phyloP scores from a whole-genome alignment of 352 stramenopile species.

The Pythium rishiriense region DNA sequence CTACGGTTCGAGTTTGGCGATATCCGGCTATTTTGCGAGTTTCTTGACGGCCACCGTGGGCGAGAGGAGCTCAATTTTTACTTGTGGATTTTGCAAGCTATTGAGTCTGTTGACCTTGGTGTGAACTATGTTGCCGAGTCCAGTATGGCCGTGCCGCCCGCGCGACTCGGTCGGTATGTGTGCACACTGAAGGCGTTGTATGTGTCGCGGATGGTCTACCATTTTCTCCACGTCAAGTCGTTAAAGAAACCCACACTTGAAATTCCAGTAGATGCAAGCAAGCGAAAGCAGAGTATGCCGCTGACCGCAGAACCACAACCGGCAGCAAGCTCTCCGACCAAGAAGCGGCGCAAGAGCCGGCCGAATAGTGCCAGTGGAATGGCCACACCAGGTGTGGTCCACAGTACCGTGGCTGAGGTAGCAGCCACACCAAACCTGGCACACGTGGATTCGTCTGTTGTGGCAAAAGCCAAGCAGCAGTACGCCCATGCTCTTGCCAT shows the following conservation, averaged over 20 bases:
- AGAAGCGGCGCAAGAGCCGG: conserved; percentile 35
- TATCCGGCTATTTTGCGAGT: conserved; percentile 59
- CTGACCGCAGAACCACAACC: background rate
- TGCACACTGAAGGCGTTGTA: conserved; percentile 60
- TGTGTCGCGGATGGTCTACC: conserved; percentile 48
- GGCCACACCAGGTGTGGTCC: background rate
- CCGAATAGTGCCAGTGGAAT: background rate
- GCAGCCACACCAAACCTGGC: background rate
- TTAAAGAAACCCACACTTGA: conserved; percentile 22
- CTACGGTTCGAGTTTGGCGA: conserved; percentile 33
- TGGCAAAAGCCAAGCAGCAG: conserved; percentile 2
- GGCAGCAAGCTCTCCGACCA: conserved; percentile 26
- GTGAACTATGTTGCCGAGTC: conserved; percentile 44
- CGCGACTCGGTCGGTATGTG: conserved; percentile 23
- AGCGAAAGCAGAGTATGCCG: background rate
- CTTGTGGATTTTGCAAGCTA: conserved; percentile 53
- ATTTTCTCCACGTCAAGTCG: conserved; percentile 42
- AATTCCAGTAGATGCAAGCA: background rate
- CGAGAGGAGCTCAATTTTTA: conserved; percentile 53
- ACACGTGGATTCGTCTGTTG: background rate
- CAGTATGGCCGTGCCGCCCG: background rate
- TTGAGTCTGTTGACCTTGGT: conserved; percentile 45
- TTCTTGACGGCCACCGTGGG: conserved; percentile 40
- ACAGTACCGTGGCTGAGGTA: background rate
- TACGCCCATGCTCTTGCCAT: conserved; percentile 25